Conservation (phyloP, 2,329 filamentous ascomycete species). For the Diaporthe sp. region DNA sequence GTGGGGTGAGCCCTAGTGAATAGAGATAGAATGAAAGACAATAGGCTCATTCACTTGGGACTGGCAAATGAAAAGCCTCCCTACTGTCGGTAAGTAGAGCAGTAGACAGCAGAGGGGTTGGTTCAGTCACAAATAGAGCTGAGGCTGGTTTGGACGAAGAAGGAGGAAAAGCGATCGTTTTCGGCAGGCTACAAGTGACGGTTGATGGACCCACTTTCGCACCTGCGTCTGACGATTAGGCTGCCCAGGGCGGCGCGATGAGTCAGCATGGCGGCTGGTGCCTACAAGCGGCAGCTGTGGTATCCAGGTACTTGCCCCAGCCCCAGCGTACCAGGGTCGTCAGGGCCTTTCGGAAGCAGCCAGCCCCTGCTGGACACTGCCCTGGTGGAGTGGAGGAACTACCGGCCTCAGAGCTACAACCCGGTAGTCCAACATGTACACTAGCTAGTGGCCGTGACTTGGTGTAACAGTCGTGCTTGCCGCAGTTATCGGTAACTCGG, state of each 20-base stretch:
- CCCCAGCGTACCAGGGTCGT: background rate
- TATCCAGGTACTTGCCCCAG: background rate
- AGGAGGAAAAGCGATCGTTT: constrained; percentile 26
- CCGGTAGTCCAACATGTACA: background rate
- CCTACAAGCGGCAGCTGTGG: background rate
- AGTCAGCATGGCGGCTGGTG: constrained; percentile 9
- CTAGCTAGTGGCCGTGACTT: constrained; percentile 20
- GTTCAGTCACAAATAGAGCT: background rate
- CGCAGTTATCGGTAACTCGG: background rate
- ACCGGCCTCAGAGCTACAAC: too few species aligned
- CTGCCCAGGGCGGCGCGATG: background rate
- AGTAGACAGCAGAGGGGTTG: background rate
- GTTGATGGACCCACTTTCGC: constrained; percentile 12
- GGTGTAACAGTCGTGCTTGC: constrained; percentile 32
- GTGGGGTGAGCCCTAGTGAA: constrained; percentile 5
- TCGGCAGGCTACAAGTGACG: constrained; percentile 24
- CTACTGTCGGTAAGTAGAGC: constrained; percentile 16
- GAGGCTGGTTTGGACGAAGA: background rate
- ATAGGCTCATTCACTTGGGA: background rate
- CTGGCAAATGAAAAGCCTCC: background rate
- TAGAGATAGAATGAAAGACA: background rate
- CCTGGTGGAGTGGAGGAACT: too few species aligned
- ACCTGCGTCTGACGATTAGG: constrained; percentile 21
- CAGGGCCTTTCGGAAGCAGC: background rate
- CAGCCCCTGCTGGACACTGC: background rate